phyloP scores from a whole-genome alignment of 2,329 filamentous ascomycete genomes.

The Cladobotryum mycophilum region DNA sequence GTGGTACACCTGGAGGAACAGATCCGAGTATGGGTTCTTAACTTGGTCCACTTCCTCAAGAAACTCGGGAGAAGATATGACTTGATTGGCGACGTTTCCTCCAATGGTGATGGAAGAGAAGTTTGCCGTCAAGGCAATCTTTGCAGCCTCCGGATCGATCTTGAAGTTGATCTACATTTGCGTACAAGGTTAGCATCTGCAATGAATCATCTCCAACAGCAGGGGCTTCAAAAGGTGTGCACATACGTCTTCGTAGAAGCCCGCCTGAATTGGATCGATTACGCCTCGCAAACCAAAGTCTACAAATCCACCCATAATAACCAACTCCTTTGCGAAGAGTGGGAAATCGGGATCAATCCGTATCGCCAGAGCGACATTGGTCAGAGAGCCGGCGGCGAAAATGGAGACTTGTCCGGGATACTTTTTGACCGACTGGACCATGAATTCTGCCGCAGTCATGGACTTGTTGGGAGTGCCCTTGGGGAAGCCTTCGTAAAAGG shows the following conservation, averaged over 20 bases:
- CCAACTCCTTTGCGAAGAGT: conserved; percentile 37
- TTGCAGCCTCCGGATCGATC: conserved; percentile 44
- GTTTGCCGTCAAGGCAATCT: conserved; percentile 41
- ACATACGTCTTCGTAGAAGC: too few relatives aligned
- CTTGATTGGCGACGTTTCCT: conserved; percentile 42
- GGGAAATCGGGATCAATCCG: conserved; percentile 41
- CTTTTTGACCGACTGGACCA: conserved; percentile 41
- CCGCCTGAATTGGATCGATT: conserved; percentile 3
- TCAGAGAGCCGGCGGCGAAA: conserved; percentile 38
- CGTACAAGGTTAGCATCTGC: neutral
- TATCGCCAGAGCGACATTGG: conserved; percentile 43
- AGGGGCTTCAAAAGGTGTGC: too few relatives aligned
- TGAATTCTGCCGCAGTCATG: conserved; percentile 36
- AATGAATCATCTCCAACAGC: neutral
- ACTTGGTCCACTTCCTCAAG: neutral
- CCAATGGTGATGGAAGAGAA: conserved; percentile 41
- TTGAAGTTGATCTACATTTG: conserved; percentile 40
- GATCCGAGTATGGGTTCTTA: neutral
- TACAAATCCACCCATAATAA: conserved; percentile 46
- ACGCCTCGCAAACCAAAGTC: conserved; percentile 34
- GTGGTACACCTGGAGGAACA: conserved; percentile 3
- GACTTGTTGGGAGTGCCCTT: conserved; percentile 33
- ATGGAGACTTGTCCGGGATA: conserved; percentile 46
- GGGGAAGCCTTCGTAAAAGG: conserved; percentile 41
- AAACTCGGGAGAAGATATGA: conserved; percentile 31